Conservation (phyloP, 805 yeast genomes). For the Wickerhamomyces subpelliculosus region DNA sequence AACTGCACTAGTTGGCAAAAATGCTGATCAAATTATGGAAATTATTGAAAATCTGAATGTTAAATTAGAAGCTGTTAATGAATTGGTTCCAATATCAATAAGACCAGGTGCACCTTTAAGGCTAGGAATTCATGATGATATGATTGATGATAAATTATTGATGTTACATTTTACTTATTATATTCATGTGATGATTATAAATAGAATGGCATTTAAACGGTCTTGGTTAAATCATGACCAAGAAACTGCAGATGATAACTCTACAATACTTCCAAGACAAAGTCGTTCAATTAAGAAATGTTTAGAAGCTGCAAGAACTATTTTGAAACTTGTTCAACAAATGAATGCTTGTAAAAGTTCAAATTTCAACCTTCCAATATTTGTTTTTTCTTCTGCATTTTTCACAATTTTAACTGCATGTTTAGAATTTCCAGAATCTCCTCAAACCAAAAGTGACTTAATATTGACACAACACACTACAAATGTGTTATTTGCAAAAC, state of each 20-base stretch:
- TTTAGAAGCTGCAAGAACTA: slow-evolving; percentile 15
- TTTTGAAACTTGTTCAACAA: slow-evolving; percentile 5
- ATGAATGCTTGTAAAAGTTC: slow-evolving; percentile 4
- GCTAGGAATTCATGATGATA: not conserved
- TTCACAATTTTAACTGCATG: slow-evolving; percentile 18
- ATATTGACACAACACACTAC: slow-evolving; percentile 6
- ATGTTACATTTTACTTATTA: slow-evolving; percentile 15
- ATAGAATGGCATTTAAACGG: slow-evolving; percentile 21
- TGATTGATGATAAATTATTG: not conserved
- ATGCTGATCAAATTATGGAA: slow-evolving; percentile 9
- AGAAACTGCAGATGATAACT: slow-evolving; percentile 3
- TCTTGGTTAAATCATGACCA: slow-evolving; percentile 18
- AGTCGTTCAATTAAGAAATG: slow-evolving; percentile 12
- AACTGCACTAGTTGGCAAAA: slow-evolving; percentile 10
- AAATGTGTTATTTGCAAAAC: slow-evolving; percentile 4
- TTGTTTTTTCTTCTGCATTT: slow-evolving; percentile 19
- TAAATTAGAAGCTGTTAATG: slow-evolving; percentile 9
- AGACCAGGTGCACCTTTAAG: slow-evolving; percentile 7
- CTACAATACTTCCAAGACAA: slow-evolving; percentile 9
- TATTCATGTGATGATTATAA: slow-evolving; percentile 14
- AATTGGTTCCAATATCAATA: slow-evolving; percentile 5
- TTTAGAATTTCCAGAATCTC: slow-evolving; percentile 15
- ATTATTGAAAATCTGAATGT: slow-evolving; percentile 12
- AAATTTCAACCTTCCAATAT: slow-evolving; percentile 9
- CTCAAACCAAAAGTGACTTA: slow-evolving; percentile 9